Percentiles rank a stretch among this genome's conserved stretches.
phyloP scores from a whole-genome alignment of 371 early-diverging fungal species.

The Mortierella sp. region DNA sequence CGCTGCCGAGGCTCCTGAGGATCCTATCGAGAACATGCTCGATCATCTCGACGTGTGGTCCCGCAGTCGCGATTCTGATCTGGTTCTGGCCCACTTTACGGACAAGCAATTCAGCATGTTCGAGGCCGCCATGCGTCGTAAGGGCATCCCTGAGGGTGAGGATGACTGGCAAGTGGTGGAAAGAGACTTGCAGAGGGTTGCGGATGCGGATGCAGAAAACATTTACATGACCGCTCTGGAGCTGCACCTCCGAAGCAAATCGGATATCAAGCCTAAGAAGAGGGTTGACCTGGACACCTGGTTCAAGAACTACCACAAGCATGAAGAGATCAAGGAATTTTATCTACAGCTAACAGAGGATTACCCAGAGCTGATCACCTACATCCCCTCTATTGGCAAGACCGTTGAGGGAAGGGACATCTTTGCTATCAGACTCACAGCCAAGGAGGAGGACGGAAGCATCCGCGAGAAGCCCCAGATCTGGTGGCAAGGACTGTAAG shows the following conservation, averaged over 20 bases:
- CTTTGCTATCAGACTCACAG: conserved; percentile 60
- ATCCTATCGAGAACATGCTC: conserved; percentile 29
- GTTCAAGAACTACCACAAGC: conserved; percentile 64
- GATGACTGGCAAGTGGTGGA: conserved; percentile 47
- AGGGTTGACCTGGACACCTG: conserved; percentile 48
- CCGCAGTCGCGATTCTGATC: conserved; percentile 26
- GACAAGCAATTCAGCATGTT: conserved; percentile 31
- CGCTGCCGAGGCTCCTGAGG: not conserved
- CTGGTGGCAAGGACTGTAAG: conserved; percentile 62
- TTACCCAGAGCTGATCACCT: conserved; percentile 53
- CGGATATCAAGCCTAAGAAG: conserved; percentile 12
- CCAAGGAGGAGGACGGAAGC: conserved; percentile 27
- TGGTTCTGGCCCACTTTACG: conserved; percentile 45
- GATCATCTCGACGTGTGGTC: conserved; percentile 51
- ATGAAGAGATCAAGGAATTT: conserved; percentile 56
- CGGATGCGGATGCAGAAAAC: conserved; percentile 31
- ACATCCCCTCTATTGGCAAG: conserved; percentile 64
- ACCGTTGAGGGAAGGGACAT: conserved; percentile 62
- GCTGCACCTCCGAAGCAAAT: not conserved
- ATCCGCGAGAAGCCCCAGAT: conserved; percentile 57
- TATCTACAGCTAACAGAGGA: conserved; percentile 54
- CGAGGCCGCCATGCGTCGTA: conserved; percentile 15
- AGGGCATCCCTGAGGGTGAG: conserved; percentile 20
- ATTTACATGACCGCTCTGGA: conserved; percentile 28
- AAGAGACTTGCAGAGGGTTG: conserved; percentile 28